These are phyloP conservation scores for Salix exigua DNA, from an alignment of 345 rosid genomes.

Conservation along the genomic window DNA sequence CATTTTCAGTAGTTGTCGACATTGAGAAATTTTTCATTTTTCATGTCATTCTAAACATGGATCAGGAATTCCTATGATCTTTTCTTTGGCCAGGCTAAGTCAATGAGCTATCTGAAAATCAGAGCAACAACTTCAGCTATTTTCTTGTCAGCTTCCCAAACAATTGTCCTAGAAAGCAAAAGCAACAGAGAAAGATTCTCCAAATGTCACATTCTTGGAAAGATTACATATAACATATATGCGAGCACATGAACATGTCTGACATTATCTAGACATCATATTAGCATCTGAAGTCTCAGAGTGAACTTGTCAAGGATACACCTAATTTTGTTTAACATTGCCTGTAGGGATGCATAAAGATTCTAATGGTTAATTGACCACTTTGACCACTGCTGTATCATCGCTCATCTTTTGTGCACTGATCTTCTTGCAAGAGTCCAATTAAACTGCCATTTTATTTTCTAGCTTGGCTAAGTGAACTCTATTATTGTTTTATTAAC, in stretches of 20 bases:
- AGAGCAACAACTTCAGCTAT: too few species aligned
- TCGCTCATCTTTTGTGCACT: background rate
- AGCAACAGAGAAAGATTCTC: too few species aligned
- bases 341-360: background rate
- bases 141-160: too few species aligned
- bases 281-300: background rate
- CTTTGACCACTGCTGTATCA: background rate
- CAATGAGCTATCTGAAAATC: too few species aligned
- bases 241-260: background rate
- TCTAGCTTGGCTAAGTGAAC: constrained; percentile 3
- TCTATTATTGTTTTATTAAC: background rate
- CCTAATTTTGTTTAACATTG: background rate
- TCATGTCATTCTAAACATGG: too few species aligned
- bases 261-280: background rate
- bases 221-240: background rate
- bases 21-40: too few species aligned
- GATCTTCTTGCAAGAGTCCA: constrained; percentile 1
- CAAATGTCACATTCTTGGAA: background rate
- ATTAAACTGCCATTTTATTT: constrained; percentile 2
- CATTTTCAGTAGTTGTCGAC: too few species aligned
- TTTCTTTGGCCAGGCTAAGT: too few species aligned
- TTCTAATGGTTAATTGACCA: background rate
- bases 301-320: background rate
- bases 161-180: too few species aligned
- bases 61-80: too few species aligned